Base-by-base conservation (phyloP, 495 filamentous ascomycete species). In the Talaromyces stipitatus region DNA sequence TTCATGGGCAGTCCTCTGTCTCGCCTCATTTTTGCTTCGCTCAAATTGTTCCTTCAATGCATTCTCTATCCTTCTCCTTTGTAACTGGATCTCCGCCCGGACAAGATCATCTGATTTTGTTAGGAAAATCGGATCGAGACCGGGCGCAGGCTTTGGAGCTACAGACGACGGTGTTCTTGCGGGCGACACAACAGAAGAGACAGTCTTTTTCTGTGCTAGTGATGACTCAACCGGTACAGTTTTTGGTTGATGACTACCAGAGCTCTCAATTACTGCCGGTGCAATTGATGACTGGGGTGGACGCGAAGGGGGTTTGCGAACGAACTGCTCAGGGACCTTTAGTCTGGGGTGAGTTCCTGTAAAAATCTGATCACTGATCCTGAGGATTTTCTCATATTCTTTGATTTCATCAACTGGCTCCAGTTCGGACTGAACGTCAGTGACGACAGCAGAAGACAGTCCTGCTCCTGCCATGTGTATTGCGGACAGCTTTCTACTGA, bases 51-150 rank as follows among this genome's bases (percentile, higher is more conserved):
- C 84, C 65, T 82, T 85, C 60, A 98, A 76, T 16, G 73, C 72
- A 56, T 84, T 82, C 67, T 99, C 94, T 64, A 97, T 69, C 48
- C 85, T 83, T 67, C 90, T 82, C 47, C 95, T 82, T 66, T 90
- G 88, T 55, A 92, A 66, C 60, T 88, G 83, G 59, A 90, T 78
- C 69, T 96, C 90, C 62, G 90, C 91, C 67, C 85, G 86, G 54
- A 90, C 83, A 47, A 92, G 73, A 62, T 87, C 84, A 64, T 91
- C 88, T 48, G 91, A 91, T 68, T 96, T 96, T 54, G 85, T 82
- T 69, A 92, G 72, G 60, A 95, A 78, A 24, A 95, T 84, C 28
- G 90, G 89, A 67, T 91, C 83, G 62, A 92, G 87, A 60, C 72
- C 76, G 52, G 79, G 73, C 16, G 67, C 60, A 55, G 65, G 60